Conservation (phyloP, 805 yeast genomes). For the Saccharomycopsis lassenensis region DNA sequence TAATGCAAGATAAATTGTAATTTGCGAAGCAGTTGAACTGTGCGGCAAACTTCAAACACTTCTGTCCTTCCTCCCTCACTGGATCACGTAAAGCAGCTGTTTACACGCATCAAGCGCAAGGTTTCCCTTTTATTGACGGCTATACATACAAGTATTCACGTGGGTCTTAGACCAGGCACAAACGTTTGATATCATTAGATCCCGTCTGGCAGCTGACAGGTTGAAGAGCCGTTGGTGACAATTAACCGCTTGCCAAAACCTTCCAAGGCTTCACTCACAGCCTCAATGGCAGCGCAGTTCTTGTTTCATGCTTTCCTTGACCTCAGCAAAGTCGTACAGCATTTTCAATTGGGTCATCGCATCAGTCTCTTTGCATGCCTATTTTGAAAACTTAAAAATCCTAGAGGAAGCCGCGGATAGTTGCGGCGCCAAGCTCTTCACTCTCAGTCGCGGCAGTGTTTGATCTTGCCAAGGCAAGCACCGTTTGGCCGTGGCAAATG, state of each 20-base stretch:
- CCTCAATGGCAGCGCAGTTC: neutral
- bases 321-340: neutral
- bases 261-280: conserved; percentile 20
- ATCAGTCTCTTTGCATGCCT: conserved; percentile 25
- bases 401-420: conserved; percentile 24
- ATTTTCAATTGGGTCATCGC: conserved; percentile 28
- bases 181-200: conserved; percentile 17
- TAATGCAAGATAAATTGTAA: too few species aligned
- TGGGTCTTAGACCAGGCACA: neutral
- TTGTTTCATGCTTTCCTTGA: neutral
- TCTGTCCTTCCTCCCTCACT: too few species aligned
- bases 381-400: conserved; percentile 23
- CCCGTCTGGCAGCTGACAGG: conserved; percentile 10
- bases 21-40: too few species aligned
- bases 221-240: conserved; percentile 21
- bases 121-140: too few species aligned
- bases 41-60: too few species aligned
- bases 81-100: too few species aligned
- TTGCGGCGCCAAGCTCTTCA: conserved; percentile 20
- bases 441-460: conserved; percentile 23
- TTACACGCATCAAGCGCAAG: too few species aligned
- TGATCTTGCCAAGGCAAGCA: conserved; percentile 27
- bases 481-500: conserved; percentile 21
- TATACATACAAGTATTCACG: too few species aligned
- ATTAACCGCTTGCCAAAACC: conserved; percentile 25